Evolutionary conservation across 1,284 basidiomycete species (phyloP), one percentile per base, ranked within the genome.

Genomic region (Afroboletus lepidellus): DNA sequence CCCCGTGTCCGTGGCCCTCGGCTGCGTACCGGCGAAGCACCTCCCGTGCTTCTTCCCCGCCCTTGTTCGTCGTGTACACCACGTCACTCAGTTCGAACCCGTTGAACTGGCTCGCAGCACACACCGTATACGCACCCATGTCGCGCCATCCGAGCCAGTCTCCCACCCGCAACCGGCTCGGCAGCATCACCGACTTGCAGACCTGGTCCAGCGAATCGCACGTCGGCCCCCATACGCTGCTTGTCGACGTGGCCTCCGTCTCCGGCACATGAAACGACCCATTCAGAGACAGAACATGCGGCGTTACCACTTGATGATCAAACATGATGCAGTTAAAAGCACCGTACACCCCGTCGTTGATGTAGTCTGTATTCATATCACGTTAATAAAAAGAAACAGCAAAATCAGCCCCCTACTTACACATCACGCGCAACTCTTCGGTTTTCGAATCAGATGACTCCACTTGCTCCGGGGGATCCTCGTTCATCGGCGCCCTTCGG

Each of bases 311-410:
- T 67, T 94, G 91, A 73, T 95, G 94, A 73, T 96, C 93, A 71
- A 95, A 96, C 67, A 96, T 77, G 72, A 93, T 91, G 72, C 92
- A 94, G 81, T 99, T 98, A 83, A 99, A 98, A 20, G 96, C 91
- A 49, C 96, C 95, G 72, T 99, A 99, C 37, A 98, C 92, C 41
- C 94, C 95, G 71, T 97, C 95, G 74, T 95, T 97, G 81, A 97
- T 92, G 77, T 97, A 98, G 77, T 96, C 92, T 94, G 66, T 38
- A 39, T 55, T 50, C 53, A 56, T 51, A 57, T 13, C 27, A 8
- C 7, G 23, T 47, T 53, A 57, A 49, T 33, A 37, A 55, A 47
- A 24, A 21, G 12, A 27, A 27, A 20, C 20, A 16, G 29, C 36
- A 50, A 39, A 49, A 18, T 58, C 56, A 51, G 54, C 54, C 55